Base-by-base conservation (phyloP, 257 asterid species). In the Nemophila menziesii region DNA sequence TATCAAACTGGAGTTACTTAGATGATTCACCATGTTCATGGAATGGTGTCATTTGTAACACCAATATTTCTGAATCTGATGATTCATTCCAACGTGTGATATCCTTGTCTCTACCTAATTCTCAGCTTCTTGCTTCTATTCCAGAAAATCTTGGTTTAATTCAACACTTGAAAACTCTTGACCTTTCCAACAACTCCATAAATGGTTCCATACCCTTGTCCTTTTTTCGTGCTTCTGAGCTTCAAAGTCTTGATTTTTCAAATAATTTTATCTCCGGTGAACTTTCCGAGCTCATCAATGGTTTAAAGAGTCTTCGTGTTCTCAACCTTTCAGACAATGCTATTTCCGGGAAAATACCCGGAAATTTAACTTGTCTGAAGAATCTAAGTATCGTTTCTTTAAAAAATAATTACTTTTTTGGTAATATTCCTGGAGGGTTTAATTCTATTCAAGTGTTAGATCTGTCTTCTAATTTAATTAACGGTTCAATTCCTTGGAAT, bases 261-360 rank as follows among this genome's bases (percentile, higher is more conserved):
- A 68, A 73, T 47, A 90, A 90, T 36, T 49, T 76, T 58, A 79
- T 90, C 55, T 70, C 87, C 56, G 99, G 99, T 5, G 72, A 39
- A 33, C 39, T 90, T 37, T 73, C 92, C 20, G 89, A 72, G 66
- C 38, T 44, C 5, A 48, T 75, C 2, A 86, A 86, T 7, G 63
- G 55, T 12, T 41, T 78, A 19, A 51, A 15, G n/a, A 53, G 27
- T 11, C 92, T 90, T 16, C 73, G 37, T 42, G 18, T 70, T 13
- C 75, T 90, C 1, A 85, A 90, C 56, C 83, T 90, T 11, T 81
- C 94, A 29, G 93, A 76, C 29, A 90, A 90, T 38, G 87, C 83
- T 23, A 50, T 90, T 1, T 54, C 67, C 1, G 99, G 99, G 12
- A 53, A n/a, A 8, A 22, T 90, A 19, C 99, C 99, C 4, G 47